Percentiles rank a stretch among this genome's conserved stretches.
These are phyloP conservation scores for Ottelia alismoides DNA, from an alignment of 106 monocot species.

Conservation along the genomic window DNA sequence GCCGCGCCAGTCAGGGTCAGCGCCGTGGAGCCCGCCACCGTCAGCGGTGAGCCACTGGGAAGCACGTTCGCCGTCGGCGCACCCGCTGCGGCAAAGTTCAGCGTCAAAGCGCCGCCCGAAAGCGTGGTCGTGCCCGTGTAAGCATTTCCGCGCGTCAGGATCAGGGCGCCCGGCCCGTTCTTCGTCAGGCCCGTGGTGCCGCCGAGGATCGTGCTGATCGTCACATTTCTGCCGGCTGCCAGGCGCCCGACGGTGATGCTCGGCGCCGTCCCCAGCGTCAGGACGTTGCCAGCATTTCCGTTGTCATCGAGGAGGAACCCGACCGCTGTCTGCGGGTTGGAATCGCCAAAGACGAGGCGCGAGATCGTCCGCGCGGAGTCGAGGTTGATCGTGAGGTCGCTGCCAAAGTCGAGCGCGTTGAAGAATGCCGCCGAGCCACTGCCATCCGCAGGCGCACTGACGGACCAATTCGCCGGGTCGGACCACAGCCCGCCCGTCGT, in stretches of 20 bases:
- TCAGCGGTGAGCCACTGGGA: too few species aligned
- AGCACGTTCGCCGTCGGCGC: too few species aligned
- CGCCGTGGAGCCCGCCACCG: too few species aligned
- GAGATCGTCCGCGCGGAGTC: background rate
- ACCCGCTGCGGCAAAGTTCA: too few species aligned
- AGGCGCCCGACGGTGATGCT: background rate
- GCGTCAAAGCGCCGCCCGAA: too few species aligned
- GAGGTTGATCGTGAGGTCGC: background rate
- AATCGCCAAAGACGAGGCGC: background rate
- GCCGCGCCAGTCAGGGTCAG: too few species aligned
- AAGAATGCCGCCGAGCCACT: background rate
- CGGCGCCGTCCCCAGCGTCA: background rate
- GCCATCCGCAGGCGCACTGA: background rate
- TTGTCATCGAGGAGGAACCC: background rate
- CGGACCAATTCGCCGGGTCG: background rate
- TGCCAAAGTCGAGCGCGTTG: background rate
- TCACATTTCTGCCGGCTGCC: background rate
- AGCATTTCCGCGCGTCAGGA: background rate
- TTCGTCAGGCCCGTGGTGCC: background rate
- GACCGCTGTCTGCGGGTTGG: background rate
- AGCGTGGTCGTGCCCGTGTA: background rate
- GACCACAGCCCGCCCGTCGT: background rate
- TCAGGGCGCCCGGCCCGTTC: background rate
- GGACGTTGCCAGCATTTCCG: background rate
- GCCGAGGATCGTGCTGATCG: background rate